Evolutionary conservation across 192 early-diverging fungal species (phyloP).

Genomic region (Coemansia sp.): DNA sequence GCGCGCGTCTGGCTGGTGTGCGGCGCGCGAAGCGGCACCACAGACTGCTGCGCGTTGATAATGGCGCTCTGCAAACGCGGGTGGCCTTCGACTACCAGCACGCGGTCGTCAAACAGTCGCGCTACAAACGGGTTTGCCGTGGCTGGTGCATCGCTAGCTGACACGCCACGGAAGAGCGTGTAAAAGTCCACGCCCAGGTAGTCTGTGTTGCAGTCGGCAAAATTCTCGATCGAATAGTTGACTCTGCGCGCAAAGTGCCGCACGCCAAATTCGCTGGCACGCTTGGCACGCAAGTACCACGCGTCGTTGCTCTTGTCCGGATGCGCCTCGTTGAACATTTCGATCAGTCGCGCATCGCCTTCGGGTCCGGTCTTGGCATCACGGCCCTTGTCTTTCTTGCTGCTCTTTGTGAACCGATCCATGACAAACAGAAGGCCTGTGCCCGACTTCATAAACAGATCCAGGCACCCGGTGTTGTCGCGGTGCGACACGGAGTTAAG

Average conservation of each 20-base stretch:
- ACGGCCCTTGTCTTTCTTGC: constrained; percentile 44
- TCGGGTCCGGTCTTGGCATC: constrained; percentile 29
- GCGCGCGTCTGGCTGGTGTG: constrained; percentile 25
- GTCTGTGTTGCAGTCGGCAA: constrained; percentile 76
- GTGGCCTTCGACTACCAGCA: constrained; percentile 73
- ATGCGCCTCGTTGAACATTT: constrained; percentile 38
- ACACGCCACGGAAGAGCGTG: constrained; percentile 72
- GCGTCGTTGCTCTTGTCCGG: constrained; percentile 14
- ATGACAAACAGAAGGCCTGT: constrained; percentile 75
- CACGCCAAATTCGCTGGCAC: constrained; percentile 63
- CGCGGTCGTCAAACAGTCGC: constrained; percentile 69
- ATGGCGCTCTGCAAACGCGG: constrained; percentile 75
- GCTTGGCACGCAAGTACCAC: constrained; percentile 33
- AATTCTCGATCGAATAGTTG: constrained; percentile 55
- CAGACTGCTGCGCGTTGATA: constrained; percentile 71
- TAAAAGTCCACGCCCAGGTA: constrained; percentile 79
- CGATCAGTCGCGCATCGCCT: constrained; percentile 34
- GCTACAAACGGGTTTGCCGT: constrained; percentile 71
- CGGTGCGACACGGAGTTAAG: constrained; percentile 56
- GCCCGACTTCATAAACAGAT: constrained; percentile 67
- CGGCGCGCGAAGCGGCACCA: constrained; percentile 65
- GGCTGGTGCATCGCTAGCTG: constrained; percentile 34
- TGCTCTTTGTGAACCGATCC: constrained; percentile 58
- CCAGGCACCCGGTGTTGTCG: constrained; percentile 69
- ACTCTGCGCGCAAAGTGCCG: constrained; percentile 75